Conservation (phyloP, 257 asterid genomes). For the Ajuga chamaepitys region DNA sequence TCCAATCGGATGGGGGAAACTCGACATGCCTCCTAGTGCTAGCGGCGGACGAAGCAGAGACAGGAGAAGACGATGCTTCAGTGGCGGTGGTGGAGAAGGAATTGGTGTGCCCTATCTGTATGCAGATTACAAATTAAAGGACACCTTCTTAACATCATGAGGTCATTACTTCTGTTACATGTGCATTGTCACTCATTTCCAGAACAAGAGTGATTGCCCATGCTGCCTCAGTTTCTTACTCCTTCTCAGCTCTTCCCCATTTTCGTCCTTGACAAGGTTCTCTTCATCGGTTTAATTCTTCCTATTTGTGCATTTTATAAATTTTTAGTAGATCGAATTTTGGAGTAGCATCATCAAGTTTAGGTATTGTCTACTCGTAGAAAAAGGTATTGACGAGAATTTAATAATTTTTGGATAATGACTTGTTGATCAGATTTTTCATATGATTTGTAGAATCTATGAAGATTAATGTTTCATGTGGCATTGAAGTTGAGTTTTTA, state of each 20-base stretch:
- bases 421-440: too few species aligned
- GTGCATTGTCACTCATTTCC: slow-evolving; percentile 80
- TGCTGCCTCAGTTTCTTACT: slow-evolving; percentile 64
- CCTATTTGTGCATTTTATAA: background rate
- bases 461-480: too few species aligned
- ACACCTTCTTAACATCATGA: slow-evolving; percentile 66
- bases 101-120: slow-evolving; percentile 65
- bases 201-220: slow-evolving; percentile 75
- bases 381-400: too few species aligned
- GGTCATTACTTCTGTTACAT: slow-evolving; percentile 86
- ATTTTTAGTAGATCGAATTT: too few species aligned
- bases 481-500: too few species aligned
- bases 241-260: slow-evolving; percentile 68
- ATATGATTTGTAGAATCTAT: too few species aligned
- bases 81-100: slow-evolving; percentile 44
- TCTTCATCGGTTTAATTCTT: background rate
- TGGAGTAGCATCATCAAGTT: too few species aligned
- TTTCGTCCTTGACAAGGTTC: slow-evolving; percentile 75
- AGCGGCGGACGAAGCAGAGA: slow-evolving; percentile 19
- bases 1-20: slow-evolving; percentile 27
- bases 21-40: slow-evolving; percentile 36
- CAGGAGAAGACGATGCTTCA: slow-evolving; percentile 12
- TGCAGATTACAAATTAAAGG: slow-evolving; percentile 71
- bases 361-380: too few species aligned
- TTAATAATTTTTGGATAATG: too few species aligned